Conservation (phyloP, 1,139 yeast genomes). For the Geotrichum reessii region DNA sequence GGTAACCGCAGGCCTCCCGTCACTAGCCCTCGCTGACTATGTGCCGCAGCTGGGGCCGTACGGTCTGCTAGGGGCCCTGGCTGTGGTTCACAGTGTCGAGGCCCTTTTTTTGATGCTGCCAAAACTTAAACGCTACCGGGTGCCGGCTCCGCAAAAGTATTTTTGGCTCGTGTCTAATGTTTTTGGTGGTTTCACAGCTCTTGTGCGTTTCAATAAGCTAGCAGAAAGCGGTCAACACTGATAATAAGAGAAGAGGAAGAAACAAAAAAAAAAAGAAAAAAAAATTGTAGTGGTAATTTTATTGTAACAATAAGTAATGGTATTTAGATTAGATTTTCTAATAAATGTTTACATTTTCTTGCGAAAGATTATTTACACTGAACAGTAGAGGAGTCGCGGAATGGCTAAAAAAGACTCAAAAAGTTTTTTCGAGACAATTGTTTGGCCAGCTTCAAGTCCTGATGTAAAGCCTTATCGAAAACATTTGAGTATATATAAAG, state of each 20-base stretch:
- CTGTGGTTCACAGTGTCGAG: slow-evolving; percentile 31
- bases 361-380: no score
- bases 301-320: no score
- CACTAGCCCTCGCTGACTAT: slow-evolving; percentile 11
- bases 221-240: not conserved
- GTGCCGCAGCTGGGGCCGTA: slow-evolving; percentile 10
- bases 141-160: slow-evolving; percentile 25
- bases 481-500: no score
- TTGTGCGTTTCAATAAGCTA: slow-evolving; percentile 24
- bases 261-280: no score
- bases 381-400: no score
- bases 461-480: no score
- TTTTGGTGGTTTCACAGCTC: slow-evolving; percentile 35
- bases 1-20: slow-evolving; percentile 11
- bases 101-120: slow-evolving; percentile 25
- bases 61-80: slow-evolving; percentile 16
- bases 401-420: no score
- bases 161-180: slow-evolving; percentile 29
- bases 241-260: not conserved
- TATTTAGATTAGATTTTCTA: no score
- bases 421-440: no score
- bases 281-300: no score
- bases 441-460: no score
- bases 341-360: no score
- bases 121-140: slow-evolving; percentile 33